Base-by-base conservation (phyloP, 1,139 yeast genomes). In the Suzukiozyma palmioleophila region DNA sequence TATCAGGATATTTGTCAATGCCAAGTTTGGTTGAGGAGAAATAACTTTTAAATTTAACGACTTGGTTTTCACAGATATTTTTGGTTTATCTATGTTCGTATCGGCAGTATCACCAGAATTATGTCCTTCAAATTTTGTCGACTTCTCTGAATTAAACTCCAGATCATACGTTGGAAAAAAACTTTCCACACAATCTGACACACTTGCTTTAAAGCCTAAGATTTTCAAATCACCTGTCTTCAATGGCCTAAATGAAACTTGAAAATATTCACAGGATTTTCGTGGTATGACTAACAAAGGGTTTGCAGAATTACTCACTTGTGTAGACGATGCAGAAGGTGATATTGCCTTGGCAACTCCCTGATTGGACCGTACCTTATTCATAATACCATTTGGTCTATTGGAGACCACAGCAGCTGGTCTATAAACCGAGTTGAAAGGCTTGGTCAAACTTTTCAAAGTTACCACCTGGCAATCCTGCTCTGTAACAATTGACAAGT, bases 11-110 rank as follows among this genome's bases (percentile, higher is more conserved):
- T 74, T 69, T 1, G 76, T 62, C 7, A 84, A 56, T 2, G 78
- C 70, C 36, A 87, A 61, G 8, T 72, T 62, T 0, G 95, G 95
- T 50, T 86, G 90, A 0, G 83, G 76, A 1, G 81, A 73, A 12
- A 84, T 68, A 0, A 84, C 84, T 3, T 62, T 57, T 6, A 69
- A 50, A 1, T 39, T 35, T 10, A 69, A 41, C 3, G 43, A 44
- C 34, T 50, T 53, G 0, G 54, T 48, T 1, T 42, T 30, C 0
- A 45, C 61, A 0, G 48, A 21, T 7, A 10, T 6, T 10, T n/a
- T 15, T 11, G 35, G n/a, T 13, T 12, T 32, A 2, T 13, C 37
- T 10, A 12, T n/a, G 21, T 33, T 8, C 22, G 36, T 30, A 18
- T 43, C 35, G 3, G 8, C 34, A 8, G 21, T 8, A 22, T 14